Conservation (phyloP, 306 rosid genomes). For the Cicer pinnatifidum region DNA sequence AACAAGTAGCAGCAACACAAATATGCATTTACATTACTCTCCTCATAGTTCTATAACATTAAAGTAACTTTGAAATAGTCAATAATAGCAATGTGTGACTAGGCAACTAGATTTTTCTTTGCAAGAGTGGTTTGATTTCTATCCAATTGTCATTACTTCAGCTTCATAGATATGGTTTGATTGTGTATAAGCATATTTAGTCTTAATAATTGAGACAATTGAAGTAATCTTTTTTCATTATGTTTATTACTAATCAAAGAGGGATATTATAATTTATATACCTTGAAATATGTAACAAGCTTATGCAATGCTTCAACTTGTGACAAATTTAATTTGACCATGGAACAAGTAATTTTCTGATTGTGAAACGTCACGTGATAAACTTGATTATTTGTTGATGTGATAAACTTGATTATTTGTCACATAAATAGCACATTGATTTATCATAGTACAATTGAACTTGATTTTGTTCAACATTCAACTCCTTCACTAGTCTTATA, state of each 20-base stretch:
- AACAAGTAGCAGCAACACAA: conserved; percentile 48
- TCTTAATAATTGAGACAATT: conserved; percentile 42
- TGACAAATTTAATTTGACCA: no score
- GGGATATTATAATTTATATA: no score
- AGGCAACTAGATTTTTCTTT: conserved; percentile 36
- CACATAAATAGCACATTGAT: no score
- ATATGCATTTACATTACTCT: conserved; percentile 49
- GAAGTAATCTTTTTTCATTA: conserved; percentile 38
- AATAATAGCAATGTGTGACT: conserved; percentile 15
- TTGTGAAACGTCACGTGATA: no score
- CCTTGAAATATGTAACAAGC: no score
- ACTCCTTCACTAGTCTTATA: no score
- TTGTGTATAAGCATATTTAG: conserved; percentile 42
- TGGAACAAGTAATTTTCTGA: no score
- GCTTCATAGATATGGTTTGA: conserved; percentile 47
- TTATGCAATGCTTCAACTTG: no score
- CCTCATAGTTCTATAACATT: conserved; percentile 49
- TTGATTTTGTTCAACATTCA: no score
- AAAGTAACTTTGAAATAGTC: conserved; percentile 43
- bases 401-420: no score
- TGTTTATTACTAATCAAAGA: neutral
- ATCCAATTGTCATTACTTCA: conserved; percentile 11
- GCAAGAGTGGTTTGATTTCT: conserved; percentile 39
- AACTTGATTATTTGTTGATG: no score
- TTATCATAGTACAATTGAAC: no score